Conservation (phyloP, 176 grass and related monocot genomes). For the Musa troglodytarum region DNA sequence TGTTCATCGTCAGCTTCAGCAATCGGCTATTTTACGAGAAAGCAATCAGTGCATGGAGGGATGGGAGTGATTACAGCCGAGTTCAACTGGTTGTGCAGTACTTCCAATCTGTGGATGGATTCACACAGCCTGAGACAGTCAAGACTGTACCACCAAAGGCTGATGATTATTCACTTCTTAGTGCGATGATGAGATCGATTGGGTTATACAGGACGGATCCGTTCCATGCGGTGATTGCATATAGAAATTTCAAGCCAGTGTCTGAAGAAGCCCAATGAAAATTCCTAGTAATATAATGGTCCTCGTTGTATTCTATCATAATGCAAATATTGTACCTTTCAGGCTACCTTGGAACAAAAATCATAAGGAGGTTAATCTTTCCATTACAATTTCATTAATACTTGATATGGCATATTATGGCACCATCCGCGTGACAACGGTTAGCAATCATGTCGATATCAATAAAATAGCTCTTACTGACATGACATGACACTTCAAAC, state of each 20-base stretch:
- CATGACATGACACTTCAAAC: too few species aligned
- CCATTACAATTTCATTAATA: too few species aligned
- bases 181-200: slow-evolving; percentile 52
- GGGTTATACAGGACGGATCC: slow-evolving; percentile 51
- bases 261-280: slow-evolving; percentile 14
- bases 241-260: slow-evolving; percentile 60
- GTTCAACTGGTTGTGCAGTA: slow-evolving; percentile 77
- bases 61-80: slow-evolving; percentile 75
- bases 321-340: background rate
- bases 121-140: slow-evolving; percentile 70
- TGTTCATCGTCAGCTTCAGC: slow-evolving; percentile 90
- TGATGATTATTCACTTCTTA: slow-evolving; percentile 30
- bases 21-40: slow-evolving; percentile 93
- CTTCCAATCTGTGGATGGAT: slow-evolving; percentile 75
- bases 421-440: too few species aligned
- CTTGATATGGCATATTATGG: too few species aligned
- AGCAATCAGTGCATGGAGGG: slow-evolving; percentile 69
- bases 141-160: slow-evolving; percentile 44
- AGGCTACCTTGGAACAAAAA: background rate
- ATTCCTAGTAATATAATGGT: background rate
- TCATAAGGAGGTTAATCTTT: too few species aligned
- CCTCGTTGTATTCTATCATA: background rate
- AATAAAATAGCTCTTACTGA: too few species aligned
- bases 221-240: slow-evolving; percentile 77
- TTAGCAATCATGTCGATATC: too few species aligned